Evolutionary conservation across 139 green algal species (phyloP).

Genomic region (Mesostigma viride): DNA sequence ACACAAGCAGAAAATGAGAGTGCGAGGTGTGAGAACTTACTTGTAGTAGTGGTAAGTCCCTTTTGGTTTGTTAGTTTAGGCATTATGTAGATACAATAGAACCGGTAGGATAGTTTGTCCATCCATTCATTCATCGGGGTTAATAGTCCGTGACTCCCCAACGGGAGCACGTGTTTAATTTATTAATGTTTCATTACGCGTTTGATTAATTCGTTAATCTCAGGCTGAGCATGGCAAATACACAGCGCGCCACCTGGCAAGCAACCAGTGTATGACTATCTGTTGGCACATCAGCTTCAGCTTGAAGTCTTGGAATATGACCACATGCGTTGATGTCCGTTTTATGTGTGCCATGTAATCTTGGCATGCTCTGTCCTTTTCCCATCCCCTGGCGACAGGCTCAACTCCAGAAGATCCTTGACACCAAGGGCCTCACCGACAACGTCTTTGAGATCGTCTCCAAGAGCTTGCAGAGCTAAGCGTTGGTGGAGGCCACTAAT

Average conservation of each 20-base stretch:
- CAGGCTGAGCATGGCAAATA: background rate
- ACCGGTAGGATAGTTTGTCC: no score
- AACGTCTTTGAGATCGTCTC: slow-evolving; percentile 90
- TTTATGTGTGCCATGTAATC: background rate
- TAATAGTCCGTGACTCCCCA: no score
- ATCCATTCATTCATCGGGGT: no score
- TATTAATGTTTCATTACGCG: no score
- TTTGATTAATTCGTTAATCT: background rate
- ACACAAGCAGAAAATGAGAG: no score
- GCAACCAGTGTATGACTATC: background rate
- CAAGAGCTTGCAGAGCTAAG: slow-evolving; percentile 52
- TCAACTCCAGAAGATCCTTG: slow-evolving; percentile 71
- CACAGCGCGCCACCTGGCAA: background rate
- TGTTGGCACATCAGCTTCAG: background rate
- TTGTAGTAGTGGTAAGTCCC: no score
- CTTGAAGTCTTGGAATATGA: background rate
- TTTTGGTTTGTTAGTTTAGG: no score
- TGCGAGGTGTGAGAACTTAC: no score
- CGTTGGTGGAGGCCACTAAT: no score
- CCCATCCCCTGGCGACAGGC: slow-evolving; percentile 14
- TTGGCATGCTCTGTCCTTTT: background rate
- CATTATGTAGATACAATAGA: no score
- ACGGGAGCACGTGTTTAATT: no score
- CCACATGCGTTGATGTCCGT: background rate
- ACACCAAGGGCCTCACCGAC: slow-evolving; percentile 53